Base-by-base conservation (phyloP, 495 filamentous ascomycete genomes). In the Penicillium daleae region DNA sequence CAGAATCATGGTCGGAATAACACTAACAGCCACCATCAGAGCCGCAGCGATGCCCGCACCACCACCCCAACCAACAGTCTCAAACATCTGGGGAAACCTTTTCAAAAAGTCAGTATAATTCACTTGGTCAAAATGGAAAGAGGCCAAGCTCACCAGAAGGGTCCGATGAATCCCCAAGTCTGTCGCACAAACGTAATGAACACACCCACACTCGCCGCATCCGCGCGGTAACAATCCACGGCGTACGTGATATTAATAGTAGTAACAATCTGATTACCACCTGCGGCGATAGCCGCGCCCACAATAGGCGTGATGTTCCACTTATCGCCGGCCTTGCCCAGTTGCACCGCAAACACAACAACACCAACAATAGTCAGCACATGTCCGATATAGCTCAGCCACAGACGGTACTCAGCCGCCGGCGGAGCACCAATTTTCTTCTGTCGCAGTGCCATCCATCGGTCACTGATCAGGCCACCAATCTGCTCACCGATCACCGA, bases 151-250 rank as follows among this genome's bases (percentile, higher is more conserved):
- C 70, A 84, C 82, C 82, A 86, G 60, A 86, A 86, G 1, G 82
- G 82, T 2, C 84, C 84, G 68, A 86, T 83, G 63, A 87, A 87
- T 0, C 83, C 83, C 83, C 83, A 86, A 4, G 72, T 79, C 60
- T 82, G 78, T 29, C 84, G 71, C 22, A 85, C 76, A 63, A 86
- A 80, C 0, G 76, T 85, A 51, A 86, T 81, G 56, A 85, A 85
- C 4, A 87, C 84, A 32, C 85, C 85, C 4, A 86, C 77, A 64
- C 79, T 80, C 0, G 75, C 78, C 2, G 82, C 73, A 37, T 84
- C 79, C 26, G 80, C 71, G 0, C 67, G 80, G 56, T 85, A 77
- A 54, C 78, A 83, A 60, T 86, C 85, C 0, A 87, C 81, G 0
- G 83, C 78, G 62, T 86, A 86, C 0, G 85, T 87, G 27, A 85